Evolutionary conservation across 2,329 filamentous ascomycete genomes (phyloP), one percentile per base, ranked within the genome.

Genomic region (Chaetomiaceae sp.): DNA sequence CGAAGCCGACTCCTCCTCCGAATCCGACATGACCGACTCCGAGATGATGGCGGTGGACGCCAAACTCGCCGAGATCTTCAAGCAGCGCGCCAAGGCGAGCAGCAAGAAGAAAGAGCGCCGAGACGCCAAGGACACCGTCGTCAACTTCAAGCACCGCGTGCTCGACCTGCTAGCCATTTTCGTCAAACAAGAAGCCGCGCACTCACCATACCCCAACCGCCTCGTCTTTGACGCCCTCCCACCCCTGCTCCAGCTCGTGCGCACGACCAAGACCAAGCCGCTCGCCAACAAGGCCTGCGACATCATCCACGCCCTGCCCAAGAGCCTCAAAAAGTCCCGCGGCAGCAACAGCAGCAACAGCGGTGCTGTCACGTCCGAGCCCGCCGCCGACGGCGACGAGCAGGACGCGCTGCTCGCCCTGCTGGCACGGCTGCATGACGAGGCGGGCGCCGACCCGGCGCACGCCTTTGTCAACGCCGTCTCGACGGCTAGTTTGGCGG

Each of bases 71-170:
- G 86, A 87, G 53, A 88, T 96, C 51, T 94, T 97, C 74, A 81
- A 83, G 55, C 83, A 90, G 55, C 81, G 83, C 39, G 79, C 78
- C 54, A 83, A 88, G 63, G 71, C 71, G 14, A 69, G 72, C 2
- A 83, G 76, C 62, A 84, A 85, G 61, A 93, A 90, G 69, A 86
- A 90, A 66, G 83, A 93, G 60, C 85, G 86, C 58, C 88, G 88
- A 61, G 85, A 91, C 50, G 90, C 91, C 45, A 93, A 88, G 62
- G 86, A 91, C 56, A 88, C 82, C 17, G 87, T 97, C 61, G 72
- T 95, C 59, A 90, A 91, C 67, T 95, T 98, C 76, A 98, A 98
- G 72, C 87, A 88, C 65, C 86, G 90, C 34, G 84, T 96, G 6
- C 77, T 97, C 4, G 93, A 97, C 60, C 76, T 97, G 1, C 74